Base-by-base conservation (phyloP, 1,139 yeast species). In the Protomyces lactucae-debilis region DNA sequence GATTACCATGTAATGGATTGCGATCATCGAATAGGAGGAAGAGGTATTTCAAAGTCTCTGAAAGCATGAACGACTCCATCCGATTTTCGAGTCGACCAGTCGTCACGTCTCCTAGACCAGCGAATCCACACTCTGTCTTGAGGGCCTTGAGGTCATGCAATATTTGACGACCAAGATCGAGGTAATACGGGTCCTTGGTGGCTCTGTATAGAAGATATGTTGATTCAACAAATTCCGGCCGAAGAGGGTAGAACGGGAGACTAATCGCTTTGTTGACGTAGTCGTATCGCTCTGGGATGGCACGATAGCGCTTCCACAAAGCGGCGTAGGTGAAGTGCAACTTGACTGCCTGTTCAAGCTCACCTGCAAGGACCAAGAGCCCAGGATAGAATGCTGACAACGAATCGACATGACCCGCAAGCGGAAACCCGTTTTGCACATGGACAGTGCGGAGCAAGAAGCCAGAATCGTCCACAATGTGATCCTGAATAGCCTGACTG, bases 181-280 rank as follows among this genome's bases (percentile, higher is more conserved):
- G 75, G 73, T 86, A 91, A 74, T 90, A 80, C 1, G 97, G 97
- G 72, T 92, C 98, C 67, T 79, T 81, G 0, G 97, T 92, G 0
- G 97, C 96, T 57, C 88, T 78, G 72, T 87, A 91, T 21, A 92
- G 76, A 71, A 86, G 86, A 74, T 90, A 92, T 0, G 95, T 89
- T 0, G 96, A 87, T 73, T 92, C 98, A 48, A 89, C 80, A 70
- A 91, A 89, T 71, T 92, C 98, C 0, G 98, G 98, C 65, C 98
- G 76, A 61, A 92, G 77, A 0, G 97, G 96, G 72, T 90, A 92
- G 97, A 97, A 91, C 52, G 60, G 57, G 21, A 92, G 76, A 40
- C 69, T 72, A 37, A 78, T 71, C 3, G 72, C 65, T 5, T 66
- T 69, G 9, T 55, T 71, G 57, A 71, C 69, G 64, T 80, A 82